phyloP scores from a whole-genome alignment of 805 yeast genomes.

The Monosporozyma solicola region DNA sequence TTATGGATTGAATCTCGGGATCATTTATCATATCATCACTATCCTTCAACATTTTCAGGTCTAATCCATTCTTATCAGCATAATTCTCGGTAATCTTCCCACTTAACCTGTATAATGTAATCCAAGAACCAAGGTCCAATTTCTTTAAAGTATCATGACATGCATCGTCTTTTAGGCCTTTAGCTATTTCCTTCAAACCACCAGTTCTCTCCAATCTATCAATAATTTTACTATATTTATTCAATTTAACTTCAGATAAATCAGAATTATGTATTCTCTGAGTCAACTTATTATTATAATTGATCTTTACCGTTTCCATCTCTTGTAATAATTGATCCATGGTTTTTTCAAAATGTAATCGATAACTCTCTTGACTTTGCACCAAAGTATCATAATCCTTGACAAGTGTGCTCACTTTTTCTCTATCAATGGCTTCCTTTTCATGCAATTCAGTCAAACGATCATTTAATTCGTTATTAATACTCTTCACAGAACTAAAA shows the following conservation, averaged over 20 bases:
- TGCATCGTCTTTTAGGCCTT: not conserved
- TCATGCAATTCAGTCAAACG: not conserved
- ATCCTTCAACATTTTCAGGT: not conserved
- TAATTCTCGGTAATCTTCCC: conserved; percentile 12
- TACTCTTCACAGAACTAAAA: not conserved
- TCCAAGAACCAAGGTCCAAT: conserved; percentile 14
- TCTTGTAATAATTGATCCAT: not conserved
- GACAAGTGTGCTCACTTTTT: not conserved
- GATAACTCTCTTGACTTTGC: not conserved
- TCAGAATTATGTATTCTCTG: conserved; percentile 9
- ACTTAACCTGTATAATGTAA: conserved; percentile 12
- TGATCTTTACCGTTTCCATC: not conserved
- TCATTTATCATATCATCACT: not conserved
- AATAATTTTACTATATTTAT: not conserved
- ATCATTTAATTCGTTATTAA: not conserved
- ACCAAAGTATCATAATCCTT: not conserved
- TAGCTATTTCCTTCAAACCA: not conserved
- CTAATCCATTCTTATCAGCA: conserved; percentile 12
- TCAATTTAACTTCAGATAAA: conserved; percentile 7
- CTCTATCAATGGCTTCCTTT: not conserved
- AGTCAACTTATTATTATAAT: not conserved
- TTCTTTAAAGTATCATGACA: conserved; percentile 4
- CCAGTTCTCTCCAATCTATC: not conserved
- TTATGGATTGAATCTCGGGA: not conserved
- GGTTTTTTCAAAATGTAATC: not conserved